Evolutionary conservation across 805 yeast species (phyloP), one percentile per base, ranked within the genome.

Genomic region (Suhomyces sp.): DNA sequence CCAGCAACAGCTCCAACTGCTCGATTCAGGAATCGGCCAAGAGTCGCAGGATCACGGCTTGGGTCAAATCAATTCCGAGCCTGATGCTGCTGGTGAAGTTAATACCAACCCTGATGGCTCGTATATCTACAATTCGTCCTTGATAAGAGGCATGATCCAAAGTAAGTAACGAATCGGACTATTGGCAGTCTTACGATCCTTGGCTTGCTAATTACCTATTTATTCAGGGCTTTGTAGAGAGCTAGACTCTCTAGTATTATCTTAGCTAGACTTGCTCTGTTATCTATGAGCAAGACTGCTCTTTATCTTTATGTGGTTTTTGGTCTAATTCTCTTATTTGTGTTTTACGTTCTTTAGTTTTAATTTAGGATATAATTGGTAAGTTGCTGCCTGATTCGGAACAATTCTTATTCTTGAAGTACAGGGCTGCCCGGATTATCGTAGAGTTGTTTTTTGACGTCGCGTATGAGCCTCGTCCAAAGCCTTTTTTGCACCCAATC

Each of bases 111-210:
- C 38, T 17, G 54, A 47, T 38, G 50, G 50, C 17, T 48, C 50
- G 13, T 52, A 50, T 41, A 52, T 55, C 46, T 65, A 63, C 46
- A 62, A 57, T 42, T 57, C 65, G 8, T 49, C 44, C 26, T 52
- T 62, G 31, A 60, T 63, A 23, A 56, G 58, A 38, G 59, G 56
- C 36, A 50, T 63, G 40, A 61, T 62, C 23, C 48, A 44, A 19
- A 49, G 52, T 29, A 49, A 49, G 19, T 49, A 33, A 44, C 19
- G 3, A 19, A 19, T 19, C 3, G 19, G 19, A 19, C 19, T 36
- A 22, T 17, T 17, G 42, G 19, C 22, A 17, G 42, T 19, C 42
- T 38, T 38, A 38, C 24, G 42, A 38, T 17, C 24, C 42, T 19
- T 38, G 42, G 42, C 42, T 38, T 38, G 9, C 2, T 3, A 31